Evolutionary conservation across 805 yeast genomes (phyloP).

Genomic region (Wickerhamomyces rabaulensis): DNA sequence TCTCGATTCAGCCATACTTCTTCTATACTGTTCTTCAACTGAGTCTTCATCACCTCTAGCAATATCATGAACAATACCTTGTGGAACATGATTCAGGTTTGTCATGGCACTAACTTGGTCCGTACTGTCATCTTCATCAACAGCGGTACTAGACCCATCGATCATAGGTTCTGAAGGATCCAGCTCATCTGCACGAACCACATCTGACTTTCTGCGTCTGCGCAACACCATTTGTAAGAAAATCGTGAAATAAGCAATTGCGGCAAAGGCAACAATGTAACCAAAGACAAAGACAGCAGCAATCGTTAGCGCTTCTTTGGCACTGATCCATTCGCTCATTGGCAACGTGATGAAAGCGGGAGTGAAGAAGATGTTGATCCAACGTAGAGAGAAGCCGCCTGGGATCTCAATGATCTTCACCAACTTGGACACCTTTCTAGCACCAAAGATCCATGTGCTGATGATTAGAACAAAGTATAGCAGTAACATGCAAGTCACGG

Average conservation of each 20-base stretch:
- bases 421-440: conserved; percentile 22
- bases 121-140: not conserved
- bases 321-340: conserved; percentile 56
- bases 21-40: conserved; percentile 16
- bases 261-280: conserved; percentile 45
- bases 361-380: conserved; percentile 77
- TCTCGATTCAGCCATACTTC: conserved; percentile 10
- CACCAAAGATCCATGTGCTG: conserved; percentile 33
- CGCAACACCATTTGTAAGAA: conserved; percentile 29
- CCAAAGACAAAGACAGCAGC: conserved; percentile 72
- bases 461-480: conserved; percentile 42
- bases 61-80: conserved; percentile 14
- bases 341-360: conserved; percentile 75
- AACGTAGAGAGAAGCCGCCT: conserved; percentile 60
- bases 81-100: conserved; percentile 11
- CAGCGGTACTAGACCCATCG: not conserved
- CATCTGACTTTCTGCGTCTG: conserved; percentile 16
- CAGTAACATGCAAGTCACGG: conserved; percentile 65
- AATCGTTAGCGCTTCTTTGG: conserved; percentile 64
- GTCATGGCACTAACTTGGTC: not conserved
- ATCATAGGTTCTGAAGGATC: conserved; percentile 3
- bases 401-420: conserved; percentile 46
- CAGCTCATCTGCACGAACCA: conserved; percentile 28
- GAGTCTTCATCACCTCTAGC: conserved; percentile 23
- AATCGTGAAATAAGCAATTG: conserved; percentile 44